Evolutionary conservation across 306 rosid genomes (phyloP).

Genomic region (Glycyrrhiza uralensis): DNA sequence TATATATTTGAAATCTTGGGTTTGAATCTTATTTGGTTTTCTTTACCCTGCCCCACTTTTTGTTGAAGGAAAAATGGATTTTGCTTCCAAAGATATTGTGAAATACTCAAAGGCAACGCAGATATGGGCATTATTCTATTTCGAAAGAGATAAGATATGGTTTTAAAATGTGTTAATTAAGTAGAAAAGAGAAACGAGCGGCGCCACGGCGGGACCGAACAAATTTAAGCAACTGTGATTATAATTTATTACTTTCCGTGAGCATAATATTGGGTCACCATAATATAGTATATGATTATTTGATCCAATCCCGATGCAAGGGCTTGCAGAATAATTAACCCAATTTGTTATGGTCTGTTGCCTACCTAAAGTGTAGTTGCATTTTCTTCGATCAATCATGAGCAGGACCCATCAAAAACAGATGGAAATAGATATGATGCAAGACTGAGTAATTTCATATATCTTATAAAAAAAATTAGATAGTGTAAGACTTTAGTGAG

Average conservation of each 20-base stretch:
- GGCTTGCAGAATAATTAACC: background rate
- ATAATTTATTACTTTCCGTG: background rate
- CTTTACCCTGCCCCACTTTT: too few species aligned
- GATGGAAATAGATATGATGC: background rate
- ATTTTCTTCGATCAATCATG: background rate
- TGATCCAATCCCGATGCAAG: background rate
- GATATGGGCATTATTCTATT: too few species aligned
- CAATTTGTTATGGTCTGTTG: background rate
- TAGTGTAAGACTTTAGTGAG: background rate
- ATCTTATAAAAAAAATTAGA: too few species aligned
- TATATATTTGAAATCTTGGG: background rate
- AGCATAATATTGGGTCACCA: background rate
- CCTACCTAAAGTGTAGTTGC: background rate
- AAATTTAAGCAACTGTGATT: background rate
- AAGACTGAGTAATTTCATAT: background rate
- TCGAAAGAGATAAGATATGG: background rate
- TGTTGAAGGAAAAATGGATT: too few species aligned
- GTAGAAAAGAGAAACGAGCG: background rate
- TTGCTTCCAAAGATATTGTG: too few species aligned
- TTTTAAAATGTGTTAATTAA: background rate
- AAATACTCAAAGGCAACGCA: too few species aligned
- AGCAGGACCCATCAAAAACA: background rate
- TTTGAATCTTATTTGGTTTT: background rate
- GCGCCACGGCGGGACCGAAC: slow-evolving; percentile 11
- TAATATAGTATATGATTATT: background rate